These are phyloP conservation scores for Neurospora discreta DNA, from an alignment of 495 filamentous ascomycete species.

Conservation along the genomic window DNA sequence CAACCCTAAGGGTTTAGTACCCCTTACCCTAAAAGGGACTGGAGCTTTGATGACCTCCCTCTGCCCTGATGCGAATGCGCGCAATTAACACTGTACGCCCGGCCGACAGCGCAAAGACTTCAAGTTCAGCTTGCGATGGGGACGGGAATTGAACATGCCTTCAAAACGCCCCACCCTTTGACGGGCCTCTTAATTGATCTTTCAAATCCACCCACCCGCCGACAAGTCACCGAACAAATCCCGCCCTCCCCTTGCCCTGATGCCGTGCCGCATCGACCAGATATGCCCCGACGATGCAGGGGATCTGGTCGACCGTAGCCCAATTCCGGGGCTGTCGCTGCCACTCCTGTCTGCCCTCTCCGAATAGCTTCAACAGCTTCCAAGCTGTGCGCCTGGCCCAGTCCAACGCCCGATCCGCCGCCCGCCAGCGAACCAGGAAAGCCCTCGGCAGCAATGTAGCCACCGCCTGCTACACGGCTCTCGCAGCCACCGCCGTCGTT, in stretches of 20 bases:
- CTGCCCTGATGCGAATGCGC: neutral
- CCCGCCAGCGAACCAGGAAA: conserved; percentile 35
- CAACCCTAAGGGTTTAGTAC: neutral
- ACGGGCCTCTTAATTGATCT: neutral
- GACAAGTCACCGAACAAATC: neutral
- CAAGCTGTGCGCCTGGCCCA: conserved; percentile 39
- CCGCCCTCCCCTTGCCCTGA: neutral
- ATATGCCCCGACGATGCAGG: conserved; percentile 49
- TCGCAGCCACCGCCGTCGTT: conserved; percentile 60
- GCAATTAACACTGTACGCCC: neutral
- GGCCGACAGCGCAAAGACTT: neutral
- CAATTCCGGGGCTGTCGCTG: conserved; percentile 54
- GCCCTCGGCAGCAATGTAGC: conserved; percentile 50
- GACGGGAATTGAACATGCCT: neutral
- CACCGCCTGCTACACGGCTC: conserved; percentile 59
- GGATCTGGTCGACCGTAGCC: conserved; percentile 58
- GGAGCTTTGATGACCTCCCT: neutral
- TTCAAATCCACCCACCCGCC: neutral
- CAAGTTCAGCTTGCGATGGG: neutral
- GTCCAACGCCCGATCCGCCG: neutral
- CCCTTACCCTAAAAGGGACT: neutral
- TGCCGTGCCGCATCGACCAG: conserved; percentile 3
- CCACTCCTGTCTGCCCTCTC: conserved; percentile 47
- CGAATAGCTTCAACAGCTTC: conserved; percentile 31
- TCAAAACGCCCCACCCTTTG: neutral